Evolutionary conservation across 2,329 filamentous ascomycete species (phyloP).

Genomic region (Alternaria triticina): DNA sequence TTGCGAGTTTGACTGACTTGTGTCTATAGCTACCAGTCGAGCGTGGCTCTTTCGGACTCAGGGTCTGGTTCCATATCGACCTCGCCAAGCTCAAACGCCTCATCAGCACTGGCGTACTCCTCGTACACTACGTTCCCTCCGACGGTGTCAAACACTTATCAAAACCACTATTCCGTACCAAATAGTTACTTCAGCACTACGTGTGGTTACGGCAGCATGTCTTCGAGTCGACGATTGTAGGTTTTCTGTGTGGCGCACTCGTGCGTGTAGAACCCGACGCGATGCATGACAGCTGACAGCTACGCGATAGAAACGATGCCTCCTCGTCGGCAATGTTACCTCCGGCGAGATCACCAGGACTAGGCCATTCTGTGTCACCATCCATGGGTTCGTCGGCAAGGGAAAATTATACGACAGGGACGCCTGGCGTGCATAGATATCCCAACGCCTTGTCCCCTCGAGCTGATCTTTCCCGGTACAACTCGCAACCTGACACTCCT

Average conservation of each 20-base stretch:
- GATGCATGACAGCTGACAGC: constrained; percentile 50
- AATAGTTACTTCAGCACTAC: constrained; percentile 48
- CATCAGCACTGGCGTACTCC: constrained; percentile 54
- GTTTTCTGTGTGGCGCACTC: constrained; percentile 47
- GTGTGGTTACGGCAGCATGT: constrained; percentile 47
- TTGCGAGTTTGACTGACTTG: constrained; percentile 43
- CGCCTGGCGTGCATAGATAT: constrained; percentile 46
- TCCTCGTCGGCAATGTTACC: constrained; percentile 57
- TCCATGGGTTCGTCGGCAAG: constrained; percentile 49
- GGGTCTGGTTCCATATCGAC: constrained; percentile 62
- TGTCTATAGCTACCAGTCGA: constrained; percentile 57
- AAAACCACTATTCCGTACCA: constrained; percentile 37
- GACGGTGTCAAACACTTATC: constrained; percentile 43
- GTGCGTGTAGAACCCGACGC: constrained; percentile 40
- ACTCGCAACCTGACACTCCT: constrained; percentile 45
- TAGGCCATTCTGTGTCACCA: constrained; percentile 51
- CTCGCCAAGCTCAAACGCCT: constrained; percentile 59
- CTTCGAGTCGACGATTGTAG: constrained; percentile 53
- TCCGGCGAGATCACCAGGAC: constrained; percentile 50
- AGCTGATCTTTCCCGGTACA: constrained; percentile 44
- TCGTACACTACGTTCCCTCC: constrained; percentile 49
- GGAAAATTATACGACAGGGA: constrained; percentile 54
- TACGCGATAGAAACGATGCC: constrained; percentile 51
- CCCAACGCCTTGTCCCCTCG: constrained; percentile 45
- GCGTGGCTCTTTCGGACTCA: constrained; percentile 61